Base-by-base conservation (phyloP, 768 basidiomycete species). In the Phaffia tasmanica region DNA sequence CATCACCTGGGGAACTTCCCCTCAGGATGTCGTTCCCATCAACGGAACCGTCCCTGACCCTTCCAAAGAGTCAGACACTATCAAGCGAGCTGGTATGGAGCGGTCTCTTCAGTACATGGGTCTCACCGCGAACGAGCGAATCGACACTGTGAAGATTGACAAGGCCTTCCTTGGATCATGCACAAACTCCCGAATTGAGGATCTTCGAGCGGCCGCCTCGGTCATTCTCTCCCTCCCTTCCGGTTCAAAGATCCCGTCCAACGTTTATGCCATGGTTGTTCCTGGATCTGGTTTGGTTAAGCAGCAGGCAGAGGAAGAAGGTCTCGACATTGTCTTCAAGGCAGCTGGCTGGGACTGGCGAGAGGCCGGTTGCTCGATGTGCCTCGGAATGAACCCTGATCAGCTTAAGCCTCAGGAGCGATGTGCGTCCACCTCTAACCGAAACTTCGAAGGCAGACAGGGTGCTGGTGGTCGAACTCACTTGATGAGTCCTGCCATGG, bases 331-430 rank as follows among this genome's bases (percentile, higher is more conserved):
- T 63, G 80, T 93, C 71, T 89, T 94, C 80, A 88, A 85, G 74
- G 85, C 86, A 54, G 90, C 90, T 47, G 90, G 90, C 42, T 94
- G 92, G 73, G 90, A 94, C 73, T 93, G 90, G 90, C 83, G 90
- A 61, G 90, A 94, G 77, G 90, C 90, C 42, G 90, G 90, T 46
- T 94, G 90, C 74, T 94, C 90, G 19, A 94, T 94, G 90, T 94
- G 90, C 78, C 77, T 94, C 71, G 90, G 89, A 51, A 94, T 94
- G 90, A 94, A 94, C 77, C 88, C 89, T 16, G 90, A 94, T 77
- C 88, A 91, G 73, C 79, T 94, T 59, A 81, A 82, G 21, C 88
- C 89, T 1, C 85, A 86, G 63, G 79, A 81, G 73, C 85, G 90
- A 54, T 93, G 90, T 73, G 90, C 90, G 14, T 89, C 88, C 71